A percentile compares a stretch with the other conserved stretches of the same genome.
Conservation (phyloP, 1,284 basidiomycete species). For the Microbotryum lychnidis-dioicae region DNA sequence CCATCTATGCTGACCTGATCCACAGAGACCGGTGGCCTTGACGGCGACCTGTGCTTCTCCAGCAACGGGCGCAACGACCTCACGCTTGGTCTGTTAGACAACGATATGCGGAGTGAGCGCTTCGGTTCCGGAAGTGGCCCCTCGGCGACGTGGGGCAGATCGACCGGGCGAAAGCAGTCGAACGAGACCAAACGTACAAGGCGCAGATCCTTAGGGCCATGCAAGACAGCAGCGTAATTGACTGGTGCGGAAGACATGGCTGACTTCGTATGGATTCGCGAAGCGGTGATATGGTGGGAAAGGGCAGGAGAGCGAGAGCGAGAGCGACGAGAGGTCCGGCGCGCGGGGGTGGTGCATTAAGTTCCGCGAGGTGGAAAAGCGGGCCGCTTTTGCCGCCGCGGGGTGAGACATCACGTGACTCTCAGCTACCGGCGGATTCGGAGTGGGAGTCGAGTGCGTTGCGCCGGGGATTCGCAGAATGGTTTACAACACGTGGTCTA, state of each 20-base stretch:
- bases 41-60: slow-evolving; percentile 66
- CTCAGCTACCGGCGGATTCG: too few species aligned
- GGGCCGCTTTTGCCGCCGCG: neutral
- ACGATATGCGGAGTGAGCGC: neutral
- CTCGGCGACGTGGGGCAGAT: neutral
- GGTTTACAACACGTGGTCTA: too few species aligned
- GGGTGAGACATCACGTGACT: neutral
- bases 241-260: neutral
- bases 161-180: neutral
- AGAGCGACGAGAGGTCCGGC: too few species aligned
- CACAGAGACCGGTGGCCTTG: slow-evolving; percentile 80
- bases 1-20: slow-evolving; percentile 53
- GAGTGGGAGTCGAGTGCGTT: neutral
- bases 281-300: too few species aligned
- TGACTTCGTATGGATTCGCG: neutral
- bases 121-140: neutral
- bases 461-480: neutral
- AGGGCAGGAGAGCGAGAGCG: too few species aligned
- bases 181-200: slow-evolving; percentile 38
- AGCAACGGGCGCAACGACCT: slow-evolving; percentile 56
- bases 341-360: too few species aligned
- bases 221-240: slow-evolving; percentile 38
- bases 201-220: slow-evolving; percentile 46
- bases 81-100: slow-evolving; percentile 52
- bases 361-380: neutral